Base-by-base conservation (phyloP, 371 early-diverging fungal genomes). In the Mucor piriformis region DNA sequence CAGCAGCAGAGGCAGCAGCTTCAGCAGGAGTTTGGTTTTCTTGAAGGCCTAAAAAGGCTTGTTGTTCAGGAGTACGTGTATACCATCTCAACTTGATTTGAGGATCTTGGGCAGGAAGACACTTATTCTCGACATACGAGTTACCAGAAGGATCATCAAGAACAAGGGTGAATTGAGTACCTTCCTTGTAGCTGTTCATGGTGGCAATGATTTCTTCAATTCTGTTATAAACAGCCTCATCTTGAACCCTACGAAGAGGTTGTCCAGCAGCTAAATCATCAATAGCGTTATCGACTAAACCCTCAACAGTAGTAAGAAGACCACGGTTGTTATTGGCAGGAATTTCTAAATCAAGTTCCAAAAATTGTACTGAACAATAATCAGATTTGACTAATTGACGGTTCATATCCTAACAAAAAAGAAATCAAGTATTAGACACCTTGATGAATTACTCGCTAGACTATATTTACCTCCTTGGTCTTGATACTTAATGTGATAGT, bases 131-230 rank as follows among this genome's bases (percentile, higher is more conserved):
- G 35, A 92, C 86, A 61, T 92, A 97, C 27, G 91, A 90, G 83
- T 97, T 97, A 40, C 97, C 97, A 24, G 94, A 82, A 20, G 96
- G 94, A 69, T 97, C 97, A 69, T 95, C 93, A 38, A 97, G 69
- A 11, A 77, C 73, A 55, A 97, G 49, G 0, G 91, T 92, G 69
- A 95, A 95, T 18, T 70, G 72, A 32, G 73, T 79, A 56, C 74
- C 76, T 24, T 82, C 82, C 35, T 79, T 65, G 61, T 88, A 88
- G 4, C 57, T 67, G 37, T 82, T 72, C 48, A 97, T 77, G 40
- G 77, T 88, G 21, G 73, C 74, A 49, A 95, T 73, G 32, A 95
- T 73, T 3, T 51, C 67, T 54, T 95, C 87, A 54, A 97, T 92
- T 63, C 90, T 83, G 58, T 83, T 82, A 71, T 90, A 89, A 20